These are phyloP conservation scores for Fusarium nurragi DNA, from an alignment of 2,329 filamentous ascomycete species.

Conservation along the genomic window DNA sequence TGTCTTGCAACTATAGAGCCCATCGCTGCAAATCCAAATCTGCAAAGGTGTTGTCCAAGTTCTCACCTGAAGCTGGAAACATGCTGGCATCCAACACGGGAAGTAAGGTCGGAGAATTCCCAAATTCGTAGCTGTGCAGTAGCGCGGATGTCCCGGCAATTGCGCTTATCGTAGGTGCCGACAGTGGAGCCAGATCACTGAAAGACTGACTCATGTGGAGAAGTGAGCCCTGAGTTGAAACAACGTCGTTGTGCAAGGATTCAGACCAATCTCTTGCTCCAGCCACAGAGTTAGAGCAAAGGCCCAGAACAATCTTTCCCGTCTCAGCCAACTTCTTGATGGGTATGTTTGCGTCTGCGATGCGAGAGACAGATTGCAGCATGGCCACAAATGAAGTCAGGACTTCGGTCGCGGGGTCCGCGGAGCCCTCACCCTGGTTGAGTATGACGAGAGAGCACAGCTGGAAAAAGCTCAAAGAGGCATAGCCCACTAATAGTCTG, in stretches of 20 bases:
- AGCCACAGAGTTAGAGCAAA: not conserved
- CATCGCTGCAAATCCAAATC: not conserved
- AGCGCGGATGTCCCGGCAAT: not conserved
- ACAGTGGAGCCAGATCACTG: not conserved
- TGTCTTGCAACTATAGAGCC: not conserved
- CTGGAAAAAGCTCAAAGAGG: not conserved
- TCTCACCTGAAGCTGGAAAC: not conserved
- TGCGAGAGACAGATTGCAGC: not conserved
- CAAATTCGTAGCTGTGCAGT: not conserved
- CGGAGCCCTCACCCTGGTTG: not conserved
- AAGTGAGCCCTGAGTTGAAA: not conserved
- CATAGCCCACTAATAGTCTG: not conserved
- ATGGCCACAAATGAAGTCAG: not conserved
- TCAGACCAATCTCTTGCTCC: not conserved
- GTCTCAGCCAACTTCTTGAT: not conserved
- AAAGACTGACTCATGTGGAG: not conserved
- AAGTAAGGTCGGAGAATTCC: not conserved
- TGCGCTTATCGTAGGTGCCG: not conserved
- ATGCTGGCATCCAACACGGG: not conserved
- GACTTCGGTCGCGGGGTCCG: not conserved
- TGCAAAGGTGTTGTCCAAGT: not conserved
- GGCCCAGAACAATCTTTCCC: not conserved
- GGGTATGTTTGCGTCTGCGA: not conserved
- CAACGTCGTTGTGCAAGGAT: not conserved
- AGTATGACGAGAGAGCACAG: not conserved